Evolutionary conservation across 331 rosid species (phyloP), one percentile per base, ranked within the genome.

Genomic region (Acacia concinna): DNA sequence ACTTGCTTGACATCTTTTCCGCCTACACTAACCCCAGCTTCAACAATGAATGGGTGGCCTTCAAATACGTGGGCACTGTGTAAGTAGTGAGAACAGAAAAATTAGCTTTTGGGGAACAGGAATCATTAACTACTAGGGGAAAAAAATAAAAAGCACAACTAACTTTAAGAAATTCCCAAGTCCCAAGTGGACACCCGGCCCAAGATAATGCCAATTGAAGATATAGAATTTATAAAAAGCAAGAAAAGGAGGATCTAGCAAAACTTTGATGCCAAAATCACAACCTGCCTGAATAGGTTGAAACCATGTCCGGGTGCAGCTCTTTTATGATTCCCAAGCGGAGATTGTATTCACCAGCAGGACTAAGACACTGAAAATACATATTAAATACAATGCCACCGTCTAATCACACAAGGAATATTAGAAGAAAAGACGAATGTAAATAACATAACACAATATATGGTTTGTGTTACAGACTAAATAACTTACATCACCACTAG

Each of bases 241-340:
- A 73, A 69, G 32, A 75, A 73, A 44, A 34, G 74, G 74, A 56
- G 78, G 69, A 84, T 78, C 44, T 57, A 80, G 76, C 59, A 81
- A 75, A 81, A 66, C 68, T 78, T 73, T n/a, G 78, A 78, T 78
- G 59, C 51, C 70, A 52, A 81, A 76, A 69, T 68, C 56, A 86
- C 90, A 85, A 95, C 98, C 98, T 92, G 89, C 97, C 97, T 51
- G 98, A 92, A 86, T 90, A 95, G 77, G 98, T 95, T n/a, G 98
- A 97, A 68, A 95, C 98, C 94, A 95, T 86, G 83, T 95, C 97
- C 18, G 97, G 98, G 74, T 95, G 97, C 79, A 92, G 90, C 89
- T 95, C 98, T 88, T 95, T 95, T 78, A 95, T 85, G 65, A 92
- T 91, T 81, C 98, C 98, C 65, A 94, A 90, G 30, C 98, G 97